A percentile compares a stretch with the other conserved stretches of the same genome.
Evolutionary conservation across 192 early-diverging fungal genomes (phyloP).

Genomic region (Coemansia sp.): DNA sequence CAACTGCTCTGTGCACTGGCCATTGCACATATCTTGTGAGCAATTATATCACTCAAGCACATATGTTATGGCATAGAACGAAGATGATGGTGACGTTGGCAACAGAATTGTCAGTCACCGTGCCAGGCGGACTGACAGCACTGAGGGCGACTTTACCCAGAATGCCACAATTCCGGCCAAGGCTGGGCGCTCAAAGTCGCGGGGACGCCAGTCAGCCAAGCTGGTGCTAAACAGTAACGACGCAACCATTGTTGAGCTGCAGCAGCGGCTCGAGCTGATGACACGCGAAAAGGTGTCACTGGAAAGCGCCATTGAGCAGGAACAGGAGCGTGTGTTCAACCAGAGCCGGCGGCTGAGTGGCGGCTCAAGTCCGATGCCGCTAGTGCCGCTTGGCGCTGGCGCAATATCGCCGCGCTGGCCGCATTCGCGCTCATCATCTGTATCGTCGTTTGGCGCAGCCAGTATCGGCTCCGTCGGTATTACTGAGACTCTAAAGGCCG

Average conservation of each 20-base stretch:
- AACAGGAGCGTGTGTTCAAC: conserved; percentile 92
- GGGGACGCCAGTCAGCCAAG: conserved; percentile 22
- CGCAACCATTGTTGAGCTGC: conserved; percentile 54
- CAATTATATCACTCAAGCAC: background rate
- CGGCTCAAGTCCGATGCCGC: conserved; percentile 63
- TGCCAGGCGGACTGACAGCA: conserved; percentile 20
- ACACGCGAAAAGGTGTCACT: conserved; percentile 89
- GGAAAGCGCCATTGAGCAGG: conserved; percentile 87
- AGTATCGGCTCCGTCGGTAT: conserved; percentile 46
- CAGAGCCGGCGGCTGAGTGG: conserved; percentile 67
- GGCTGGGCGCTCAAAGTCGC: conserved; percentile 35
- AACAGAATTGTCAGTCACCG: conserved; percentile 3
- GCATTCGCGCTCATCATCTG: conserved; percentile 53
- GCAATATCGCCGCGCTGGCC: conserved; percentile 49
- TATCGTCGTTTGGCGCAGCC: conserved; percentile 51
- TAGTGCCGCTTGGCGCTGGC: conserved; percentile 20
- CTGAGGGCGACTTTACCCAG: conserved; percentile 23
- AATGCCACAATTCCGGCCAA: conserved; percentile 22
- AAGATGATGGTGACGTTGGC: conserved; percentile 15
- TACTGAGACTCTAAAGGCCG: conserved; percentile 56
- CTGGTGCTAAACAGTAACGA: conserved; percentile 18
- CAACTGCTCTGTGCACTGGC: background rate
- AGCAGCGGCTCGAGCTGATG: conserved; percentile 71
- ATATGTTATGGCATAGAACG: conserved; percentile 16
- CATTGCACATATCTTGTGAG: background rate